Evolutionary conservation across 2,329 filamentous ascomycete genomes (phyloP), one percentile per base, ranked within the genome.

Genomic region (Bipolaris zeicola): DNA sequence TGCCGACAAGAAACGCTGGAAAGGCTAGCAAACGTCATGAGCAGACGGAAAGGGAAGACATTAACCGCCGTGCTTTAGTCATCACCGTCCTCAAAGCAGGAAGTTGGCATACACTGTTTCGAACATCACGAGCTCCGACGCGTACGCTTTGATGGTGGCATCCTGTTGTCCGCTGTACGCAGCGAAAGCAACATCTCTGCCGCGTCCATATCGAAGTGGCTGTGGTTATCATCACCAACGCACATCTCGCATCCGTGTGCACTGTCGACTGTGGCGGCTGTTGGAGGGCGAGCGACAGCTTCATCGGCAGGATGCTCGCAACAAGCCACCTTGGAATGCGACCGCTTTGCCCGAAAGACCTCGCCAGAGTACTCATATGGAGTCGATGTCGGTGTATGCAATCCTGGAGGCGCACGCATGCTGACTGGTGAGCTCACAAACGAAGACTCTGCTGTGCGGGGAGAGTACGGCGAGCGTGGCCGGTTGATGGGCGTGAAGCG

Each of bases 401-500:
- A 44, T 1, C 28, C 48, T 18, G 50, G 55, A 26, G 44, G 51
- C 10, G 56, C 55, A 7, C 48, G 43, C 2, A 37, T 20, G 47
- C 46, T 31, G 20, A 48, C 42, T 7, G 65, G 63, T 5, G 65
- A 65, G 39, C 58, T 50, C 28, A 55, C 49, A 13, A 52, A 41
- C 10, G 60, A 57, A 47, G 63, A 56, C 22, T 50, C 52, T n/a
- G 59, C 41, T 33, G 54, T 46, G 18, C 49, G 49, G 20, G 53
- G 58, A 20, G 66, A 62, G 16, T 37, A 53, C n/a, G 65, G 64
- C 14, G 56, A 55, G 13, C 49, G 52, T 1, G 66, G 67, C 6
- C 58, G 55, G 20, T 82, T 82, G 78, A 75, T 1, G 74, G 80
- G 71, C 76, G 82, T 37, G 63, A 58, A 63, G 20, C 70, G 73